phyloP scores from a whole-genome alignment of 2,329 filamentous ascomycete species.

The Ceratocystiopsis minuta region DNA sequence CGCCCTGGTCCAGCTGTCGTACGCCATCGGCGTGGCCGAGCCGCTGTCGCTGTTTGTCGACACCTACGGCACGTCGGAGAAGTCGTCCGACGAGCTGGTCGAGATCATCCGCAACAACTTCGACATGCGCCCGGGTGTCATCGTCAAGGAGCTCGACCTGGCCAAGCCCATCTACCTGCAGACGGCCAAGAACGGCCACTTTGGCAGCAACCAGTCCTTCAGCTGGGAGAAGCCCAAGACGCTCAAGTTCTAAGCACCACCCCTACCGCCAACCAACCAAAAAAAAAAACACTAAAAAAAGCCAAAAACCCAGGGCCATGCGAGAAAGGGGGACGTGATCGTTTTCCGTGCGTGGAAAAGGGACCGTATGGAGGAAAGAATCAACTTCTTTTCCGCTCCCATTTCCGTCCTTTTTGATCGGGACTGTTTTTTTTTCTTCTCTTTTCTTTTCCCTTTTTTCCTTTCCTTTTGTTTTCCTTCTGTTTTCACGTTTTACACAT shows the following conservation, averaged over 20 bases:
- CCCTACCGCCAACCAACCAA: no score
- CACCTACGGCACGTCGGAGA: conserved; percentile 85
- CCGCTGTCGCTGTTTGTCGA: conserved; percentile 96
- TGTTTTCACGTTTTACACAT: not conserved
- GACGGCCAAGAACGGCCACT: conserved; percentile 99
- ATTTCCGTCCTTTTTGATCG: not conserved
- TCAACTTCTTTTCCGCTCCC: conserved; percentile 3
- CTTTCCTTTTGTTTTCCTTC: not conserved
- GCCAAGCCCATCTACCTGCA: conserved; percentile 93
- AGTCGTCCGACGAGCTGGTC: conserved; percentile 82
- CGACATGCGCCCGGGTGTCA: conserved; percentile 93
- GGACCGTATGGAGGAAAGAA: not conserved
- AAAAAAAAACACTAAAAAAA: no score
- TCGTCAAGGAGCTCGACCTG: conserved; percentile 91
- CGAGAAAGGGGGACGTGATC: no score
- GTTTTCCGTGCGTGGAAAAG: not conserved
- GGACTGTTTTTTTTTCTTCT: not conserved
- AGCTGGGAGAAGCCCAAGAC: conserved; percentile 96
- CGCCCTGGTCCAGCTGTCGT: conserved; percentile 91
- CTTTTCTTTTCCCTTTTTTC: not conserved
- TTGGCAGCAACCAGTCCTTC: conserved; percentile 91
- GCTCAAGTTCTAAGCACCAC: conserved; percentile 59
- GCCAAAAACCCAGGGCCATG: no score
- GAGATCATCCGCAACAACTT: conserved; percentile 93
- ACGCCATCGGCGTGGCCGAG: conserved; percentile 97